A percentile compares a stretch with the other conserved stretches of the same genome.
These are phyloP conservation scores for Colletotrichum sp. DNA, from an alignment of 2,329 filamentous ascomycete genomes.

Conservation along the genomic window DNA sequence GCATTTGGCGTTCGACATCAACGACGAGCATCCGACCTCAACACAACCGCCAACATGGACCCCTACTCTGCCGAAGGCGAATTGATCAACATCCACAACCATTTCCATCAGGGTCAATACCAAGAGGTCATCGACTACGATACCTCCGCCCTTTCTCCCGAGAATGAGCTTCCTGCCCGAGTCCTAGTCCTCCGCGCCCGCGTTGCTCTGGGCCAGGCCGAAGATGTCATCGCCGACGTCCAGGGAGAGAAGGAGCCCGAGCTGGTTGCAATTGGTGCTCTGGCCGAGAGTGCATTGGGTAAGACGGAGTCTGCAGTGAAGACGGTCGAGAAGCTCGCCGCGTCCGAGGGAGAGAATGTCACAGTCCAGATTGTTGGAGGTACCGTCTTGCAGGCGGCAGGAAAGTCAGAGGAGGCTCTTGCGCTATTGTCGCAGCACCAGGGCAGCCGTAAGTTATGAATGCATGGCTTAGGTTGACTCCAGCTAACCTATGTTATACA, in stretches of 20 bases:
- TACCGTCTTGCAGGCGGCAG: constrained; percentile 81
- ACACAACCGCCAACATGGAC: constrained; percentile 58
- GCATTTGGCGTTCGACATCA: constrained; percentile 20
- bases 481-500: constrained; percentile 31
- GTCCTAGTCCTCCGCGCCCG: constrained; percentile 82
- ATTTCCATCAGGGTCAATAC: constrained; percentile 84
- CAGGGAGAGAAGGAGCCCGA: constrained; percentile 71
- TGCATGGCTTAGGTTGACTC: background rate
- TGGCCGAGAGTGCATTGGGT: constrained; percentile 71
- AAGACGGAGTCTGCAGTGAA: constrained; percentile 66
- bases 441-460: constrained; percentile 72
- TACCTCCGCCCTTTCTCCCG: constrained; percentile 75
- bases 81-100: constrained; percentile 73
- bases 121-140: constrained; percentile 86
- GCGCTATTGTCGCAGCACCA: constrained; percentile 82
- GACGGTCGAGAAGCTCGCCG: constrained; percentile 70
- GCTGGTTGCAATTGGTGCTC: constrained; percentile 75
- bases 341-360: constrained; percentile 72
- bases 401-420: constrained; percentile 85
- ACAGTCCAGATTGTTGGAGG: constrained; percentile 83
- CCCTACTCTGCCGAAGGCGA: constrained; percentile 75
- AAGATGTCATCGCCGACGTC: constrained; percentile 73
- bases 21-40: constrained; percentile 8
- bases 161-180: constrained; percentile 78
- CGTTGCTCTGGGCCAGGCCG: constrained; percentile 80